Base-by-base conservation (phyloP, 2,329 filamentous ascomycete species). In the Aureobasidium musti region DNA sequence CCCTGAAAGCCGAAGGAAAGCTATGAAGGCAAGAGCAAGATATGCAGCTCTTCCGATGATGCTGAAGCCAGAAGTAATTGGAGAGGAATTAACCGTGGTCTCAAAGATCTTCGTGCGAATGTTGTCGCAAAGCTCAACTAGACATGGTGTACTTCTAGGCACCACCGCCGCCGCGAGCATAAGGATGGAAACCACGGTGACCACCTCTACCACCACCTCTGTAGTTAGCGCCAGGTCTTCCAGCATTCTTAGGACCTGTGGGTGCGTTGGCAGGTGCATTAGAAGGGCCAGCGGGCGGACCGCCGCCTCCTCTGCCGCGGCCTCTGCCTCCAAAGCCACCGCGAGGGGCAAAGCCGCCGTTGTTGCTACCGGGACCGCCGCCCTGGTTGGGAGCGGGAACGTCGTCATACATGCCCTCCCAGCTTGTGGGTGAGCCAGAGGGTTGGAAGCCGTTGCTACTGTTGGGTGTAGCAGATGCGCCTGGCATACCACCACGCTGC, bases 341-440 rank as follows among this genome's bases (percentile, higher is more conserved):
- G 68, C 79, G 77, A 49, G 47, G 47, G 7, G 21, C 26, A 68
- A 82, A 78, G n/a, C 75, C 79, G 33, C 68, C 52, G 45, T 65
- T 49, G 30, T 41, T 49, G 33, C 77, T 75, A 39, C 74, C 70
- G 4, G 70, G 73, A 54, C 73, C 76, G 67, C 81, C 78, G 66
- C 77, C 77, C 69, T 80, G 79, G 68, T 81, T 76, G 5, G 91
- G 91, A 75, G 94, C 91, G 19, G 92, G 93, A 1, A 93, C 91
- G 76, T 97, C 94, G 76, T 98, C 94, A 77, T 97, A 98, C 92
- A 97, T 97, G 74, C 94, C 94, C 77, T 98, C 94, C 92, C 93
- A 97, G 47, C 89, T 93, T 28, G 91, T 91, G n/a, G 90, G 89
- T 19, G 87, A 87, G 52, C 86, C 87, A 66, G 81, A 81, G 43